Evolutionary conservation across 441 rosid species (phyloP), one percentile per base, ranked within the genome.

Genomic region (Pelargonium hybrid): DNA sequence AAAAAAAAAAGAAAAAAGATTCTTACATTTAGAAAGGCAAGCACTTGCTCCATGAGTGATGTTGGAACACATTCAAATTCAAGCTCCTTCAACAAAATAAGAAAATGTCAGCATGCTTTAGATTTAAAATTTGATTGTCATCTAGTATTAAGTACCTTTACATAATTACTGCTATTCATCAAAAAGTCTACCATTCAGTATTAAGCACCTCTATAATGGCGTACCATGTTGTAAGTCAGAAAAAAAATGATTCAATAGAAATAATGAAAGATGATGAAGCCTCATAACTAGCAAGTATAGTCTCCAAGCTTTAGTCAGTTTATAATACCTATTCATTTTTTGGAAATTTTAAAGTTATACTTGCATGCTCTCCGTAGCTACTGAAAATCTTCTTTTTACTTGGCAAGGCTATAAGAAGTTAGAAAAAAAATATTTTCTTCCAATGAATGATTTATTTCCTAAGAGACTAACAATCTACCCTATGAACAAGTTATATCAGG

Each of bases 31-130:
- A 92, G 76, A 84, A 94, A 94, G 71, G 68, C 78, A 76, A 92
- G 87, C 75, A 94, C 91, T 71, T 87, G 91, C 73, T 94, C 98
- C 97, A 92, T 86, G 69, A 92, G 90, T 78, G 94, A 94, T 65
- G 84, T 84, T 77, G 99, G 91, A 80, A 92, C 98, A 73, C 96
- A 94, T 83, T 94, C 98, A 83, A 94, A 94, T 74, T 85, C 89
- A 21, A 81, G 80, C 65, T 90, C 96, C 99, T 94, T 81, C 85
- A 81, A 62, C 17, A 65, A 15, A 79, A 21, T 70, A 74, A 62
- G 63, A 71, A 21, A 11, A 48, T 43, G 14, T 48, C 10, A 62
- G 66, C 66, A 29, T 26, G 41, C 66, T 62, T 62, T 62, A 9
- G 66, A 29, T 62, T 62, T 14, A 57, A 11, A 18, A 57, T 20